Conservation (phyloP, 2,329 filamentous ascomycete species). For the Diaporthe aspalathi region DNA sequence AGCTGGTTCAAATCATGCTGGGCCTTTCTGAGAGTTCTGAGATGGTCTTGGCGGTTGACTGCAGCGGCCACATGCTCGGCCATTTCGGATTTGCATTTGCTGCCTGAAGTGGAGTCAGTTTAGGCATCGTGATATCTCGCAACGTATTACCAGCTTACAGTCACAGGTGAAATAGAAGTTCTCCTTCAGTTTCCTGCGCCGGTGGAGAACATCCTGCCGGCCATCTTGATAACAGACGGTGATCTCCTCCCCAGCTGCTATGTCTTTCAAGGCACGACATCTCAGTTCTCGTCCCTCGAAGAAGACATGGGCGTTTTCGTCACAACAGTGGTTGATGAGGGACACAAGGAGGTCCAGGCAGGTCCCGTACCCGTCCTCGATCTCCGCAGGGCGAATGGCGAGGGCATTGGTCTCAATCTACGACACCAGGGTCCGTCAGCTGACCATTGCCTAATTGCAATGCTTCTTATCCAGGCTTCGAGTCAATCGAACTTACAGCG, state of each 20-base stretch:
- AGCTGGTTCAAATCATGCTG: conserved; percentile 41
- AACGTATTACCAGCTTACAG: conserved; percentile 41
- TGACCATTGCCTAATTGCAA: too few relatives aligned
- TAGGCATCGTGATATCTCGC: background rate
- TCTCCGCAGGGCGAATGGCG: conserved; percentile 41
- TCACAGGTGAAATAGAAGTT: conserved; percentile 46
- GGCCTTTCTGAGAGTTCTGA: conserved; percentile 38
- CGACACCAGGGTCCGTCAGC: background rate
- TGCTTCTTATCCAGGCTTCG: background rate
- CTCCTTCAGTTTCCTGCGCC: conserved; percentile 42
- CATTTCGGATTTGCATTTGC: conserved; percentile 45
- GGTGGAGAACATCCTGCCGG: conserved; percentile 42
- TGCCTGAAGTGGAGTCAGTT: conserved; percentile 39
- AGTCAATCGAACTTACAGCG: conserved; percentile 37
- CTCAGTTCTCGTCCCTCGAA: conserved; percentile 48
- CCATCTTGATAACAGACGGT: conserved; percentile 49
- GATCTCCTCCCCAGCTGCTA: conserved; percentile 50
- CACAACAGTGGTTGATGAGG: conserved; percentile 52
- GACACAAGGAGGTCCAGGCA: conserved; percentile 48
- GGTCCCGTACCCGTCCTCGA: conserved; percentile 43
- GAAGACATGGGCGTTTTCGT: conserved; percentile 49
- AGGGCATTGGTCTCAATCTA: conserved; percentile 46
- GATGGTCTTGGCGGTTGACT: conserved; percentile 33
- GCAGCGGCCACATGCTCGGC: conserved; percentile 37
- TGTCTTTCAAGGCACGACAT: conserved; percentile 47